Evolutionary conservation across 768 basidiomycete species (phyloP), one percentile per base, ranked within the genome.

Genomic region (Lactifluus rugatus): DNA sequence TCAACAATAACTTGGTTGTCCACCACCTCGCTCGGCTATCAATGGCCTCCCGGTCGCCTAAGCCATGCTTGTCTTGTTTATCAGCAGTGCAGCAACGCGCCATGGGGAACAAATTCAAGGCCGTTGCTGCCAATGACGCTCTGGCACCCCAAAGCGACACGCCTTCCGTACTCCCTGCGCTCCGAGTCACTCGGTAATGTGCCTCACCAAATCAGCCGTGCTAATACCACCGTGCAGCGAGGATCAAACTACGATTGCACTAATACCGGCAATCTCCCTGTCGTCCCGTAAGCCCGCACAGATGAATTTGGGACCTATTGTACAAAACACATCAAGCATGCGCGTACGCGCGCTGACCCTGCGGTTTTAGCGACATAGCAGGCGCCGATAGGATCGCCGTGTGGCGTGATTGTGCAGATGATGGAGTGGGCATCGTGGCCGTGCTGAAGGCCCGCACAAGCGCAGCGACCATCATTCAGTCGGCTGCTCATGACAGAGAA

Each of bases 361-460:
- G 57, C 45, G 57, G 57, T 45, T 57, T 34, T 51, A 37, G 23
- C 16, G n/a, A 46, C 34, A 34, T 32, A 10, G 52, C 50, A 52
- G 51, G 21, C 57, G 57, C 45, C 47, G 57, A 34, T 10, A 31
- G 57, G 57, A 58, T 58, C 51, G 57, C 57, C 57, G 57, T 52
- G 57, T 52, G 57, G 57, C 57, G 57, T 52, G 57, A 58, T 58
- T 58, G 57, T 14, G 21, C 50, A 41, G 51, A 52, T 52, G 51
- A 48, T 58, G 45, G 21, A 14, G 42, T 41, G 45, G 50, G 51
- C 50, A 58, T 52, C 34, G 50, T 47, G 25, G 19, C 45, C 51
- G 50, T 37, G 8, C 44, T 34, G 21, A 56, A 34, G 21, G 55
- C 42, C 21, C 48, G 41, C 44, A 8, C 14, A 23, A 32, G 28